Evolutionary conservation across 1,284 basidiomycete species (phyloP).

Genomic region (Amylostereum chailletii): DNA sequence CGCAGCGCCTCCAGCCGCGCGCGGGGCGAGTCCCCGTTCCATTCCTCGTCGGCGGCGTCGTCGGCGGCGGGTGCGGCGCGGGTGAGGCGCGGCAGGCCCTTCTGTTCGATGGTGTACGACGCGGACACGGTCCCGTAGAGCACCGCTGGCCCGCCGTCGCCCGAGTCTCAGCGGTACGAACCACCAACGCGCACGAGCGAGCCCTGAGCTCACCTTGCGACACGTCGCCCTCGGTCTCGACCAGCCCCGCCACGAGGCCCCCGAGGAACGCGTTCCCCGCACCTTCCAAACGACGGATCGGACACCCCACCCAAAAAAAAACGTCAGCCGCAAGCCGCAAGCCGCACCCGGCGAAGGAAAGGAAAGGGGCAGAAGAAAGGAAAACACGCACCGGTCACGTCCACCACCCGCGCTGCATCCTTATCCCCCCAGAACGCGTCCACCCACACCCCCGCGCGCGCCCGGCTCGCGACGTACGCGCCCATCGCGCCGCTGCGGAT

Average conservation of each 20-base stretch:
- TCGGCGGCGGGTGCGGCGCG: slow-evolving; percentile 5
- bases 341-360: background rate
- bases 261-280: slow-evolving; percentile 88
- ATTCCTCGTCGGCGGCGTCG: slow-evolving; percentile 31
- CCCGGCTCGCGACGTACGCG: slow-evolving; percentile 50
- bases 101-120: slow-evolving; percentile 79
- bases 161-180: background rate
- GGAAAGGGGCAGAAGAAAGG: slow-evolving; percentile 1
- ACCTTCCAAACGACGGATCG: slow-evolving; percentile 31
- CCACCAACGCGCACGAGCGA: background rate
- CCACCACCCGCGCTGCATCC: slow-evolving; percentile 48
- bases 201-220: slow-evolving; percentile 45
- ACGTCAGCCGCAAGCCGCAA: background rate
- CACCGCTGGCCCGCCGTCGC: slow-evolving; percentile 38
- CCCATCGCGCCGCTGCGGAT: slow-evolving; percentile 76
- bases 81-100: slow-evolving; percentile 53
- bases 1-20: slow-evolving; percentile 43
- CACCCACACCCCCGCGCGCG: slow-evolving; percentile 52
- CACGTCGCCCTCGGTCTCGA: slow-evolving; percentile 47
- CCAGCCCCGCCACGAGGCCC: slow-evolving; percentile 70
- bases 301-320: slow-evolving; percentile 3
- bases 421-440: slow-evolving; percentile 63
- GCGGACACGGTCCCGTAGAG: slow-evolving; percentile 74
- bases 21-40: slow-evolving; percentile 64
- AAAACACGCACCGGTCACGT: slow-evolving; percentile 67